Evolutionary conservation across 331 rosid species (phyloP).

Genomic region (Prunus yedoensis): DNA sequence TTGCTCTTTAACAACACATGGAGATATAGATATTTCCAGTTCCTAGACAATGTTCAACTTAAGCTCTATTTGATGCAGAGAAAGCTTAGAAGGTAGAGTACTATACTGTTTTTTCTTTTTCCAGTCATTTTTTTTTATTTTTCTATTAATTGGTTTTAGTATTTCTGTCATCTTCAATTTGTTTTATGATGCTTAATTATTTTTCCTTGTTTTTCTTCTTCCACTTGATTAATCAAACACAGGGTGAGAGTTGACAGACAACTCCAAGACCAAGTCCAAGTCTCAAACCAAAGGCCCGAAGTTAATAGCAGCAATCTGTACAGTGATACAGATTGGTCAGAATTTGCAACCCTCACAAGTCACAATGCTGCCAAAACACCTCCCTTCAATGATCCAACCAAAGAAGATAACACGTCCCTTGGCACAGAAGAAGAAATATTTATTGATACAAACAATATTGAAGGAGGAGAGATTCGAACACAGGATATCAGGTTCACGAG

Average conservation of each 20-base stretch:
- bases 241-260: neutral
- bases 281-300: neutral
- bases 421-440: too few relatives aligned
- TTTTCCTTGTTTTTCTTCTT: neutral
- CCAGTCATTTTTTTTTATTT: too few relatives aligned
- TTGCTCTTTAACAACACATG: slow-evolving; percentile 8
- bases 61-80: neutral
- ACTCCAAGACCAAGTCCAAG: neutral
- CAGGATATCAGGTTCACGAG: too few relatives aligned
- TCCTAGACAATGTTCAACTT: neutral
- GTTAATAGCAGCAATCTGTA: neutral
- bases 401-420: neutral
- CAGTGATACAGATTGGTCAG: neutral
- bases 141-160: too few relatives aligned
- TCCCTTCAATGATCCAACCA: neutral
- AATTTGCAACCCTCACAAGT: neutral
- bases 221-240: neutral
- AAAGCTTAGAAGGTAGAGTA: neutral
- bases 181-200: neutral
- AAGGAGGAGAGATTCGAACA: too few relatives aligned
- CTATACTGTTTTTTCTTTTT: neutral
- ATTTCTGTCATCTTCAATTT: neutral
- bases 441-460: too few relatives aligned
- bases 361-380: neutral
- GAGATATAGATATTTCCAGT: neutral